These are phyloP conservation scores for Verticillium albo-atrum DNA, from an alignment of 2,329 filamentous ascomycete species.

Conservation along the genomic window DNA sequence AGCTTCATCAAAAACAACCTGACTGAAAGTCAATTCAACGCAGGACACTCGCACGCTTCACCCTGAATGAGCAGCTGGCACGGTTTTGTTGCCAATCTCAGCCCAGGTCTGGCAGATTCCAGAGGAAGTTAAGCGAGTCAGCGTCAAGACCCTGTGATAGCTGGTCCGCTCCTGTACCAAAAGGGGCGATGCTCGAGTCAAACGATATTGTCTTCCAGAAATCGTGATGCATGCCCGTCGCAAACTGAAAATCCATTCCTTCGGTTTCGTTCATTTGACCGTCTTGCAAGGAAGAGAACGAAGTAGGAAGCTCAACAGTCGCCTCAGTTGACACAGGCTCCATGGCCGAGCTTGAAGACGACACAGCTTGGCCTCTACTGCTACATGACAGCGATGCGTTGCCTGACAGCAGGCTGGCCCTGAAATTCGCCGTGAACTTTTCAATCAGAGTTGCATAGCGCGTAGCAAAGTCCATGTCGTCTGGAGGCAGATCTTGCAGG, in stretches of 20 bases:
- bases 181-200: conserved; percentile 5
- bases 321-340: too few species aligned
- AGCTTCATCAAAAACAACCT: too few species aligned
- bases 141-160: conserved; percentile 4
- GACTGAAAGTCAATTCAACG: too few species aligned
- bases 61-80: too few species aligned
- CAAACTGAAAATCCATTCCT: not conserved
- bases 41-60: too few species aligned
- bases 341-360: too few species aligned
- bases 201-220: conserved; percentile 3
- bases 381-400: too few species aligned
- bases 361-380: too few species aligned
- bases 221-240: not conserved
- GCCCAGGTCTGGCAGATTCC: conserved; percentile 5
- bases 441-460: conserved; percentile 17
- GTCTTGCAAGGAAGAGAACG: too few species aligned
- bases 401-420: not conserved
- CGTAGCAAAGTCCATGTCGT: conserved; percentile 19
- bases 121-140: conserved; percentile 8
- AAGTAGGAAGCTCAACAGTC: too few species aligned
- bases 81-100: not conserved
- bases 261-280: not conserved
- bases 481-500: conserved; percentile 7
- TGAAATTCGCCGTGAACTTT: conserved; percentile 10
- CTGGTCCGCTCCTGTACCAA: conserved; percentile 2